Percentiles rank a stretch among this genome's conserved stretches.
Evolutionary conservation across 768 basidiomycete genomes (phyloP).

Genomic region (Mrakia blollopis): DNA sequence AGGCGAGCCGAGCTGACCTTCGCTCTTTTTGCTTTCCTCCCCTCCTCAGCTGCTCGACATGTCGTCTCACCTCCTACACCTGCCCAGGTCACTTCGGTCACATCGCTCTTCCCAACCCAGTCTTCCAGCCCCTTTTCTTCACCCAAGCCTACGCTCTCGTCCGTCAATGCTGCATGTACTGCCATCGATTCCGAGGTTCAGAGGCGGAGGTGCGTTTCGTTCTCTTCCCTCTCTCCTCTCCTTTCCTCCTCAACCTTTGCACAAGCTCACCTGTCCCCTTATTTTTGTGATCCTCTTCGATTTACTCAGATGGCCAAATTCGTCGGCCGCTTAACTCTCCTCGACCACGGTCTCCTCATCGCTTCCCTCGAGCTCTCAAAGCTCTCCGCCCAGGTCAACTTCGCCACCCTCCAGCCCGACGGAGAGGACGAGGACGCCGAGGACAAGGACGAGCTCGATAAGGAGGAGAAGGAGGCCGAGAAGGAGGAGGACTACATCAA

Average conservation of each 20-base stretch:
- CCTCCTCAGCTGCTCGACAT: conserved; percentile 75
- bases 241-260: background rate
- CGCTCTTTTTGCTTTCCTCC: background rate
- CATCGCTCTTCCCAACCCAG: conserved; percentile 89
- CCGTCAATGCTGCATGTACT: conserved; percentile 84
- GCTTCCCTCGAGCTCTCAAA: conserved; percentile 73
- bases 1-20: background rate
- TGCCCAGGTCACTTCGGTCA: conserved; percentile 99
- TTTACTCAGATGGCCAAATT: conserved; percentile 66
- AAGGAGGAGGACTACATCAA: conserved; percentile 40
- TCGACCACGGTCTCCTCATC: conserved; percentile 82
- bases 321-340: conserved; percentile 73
- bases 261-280: conserved; percentile 1
- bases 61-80: conserved; percentile 82
- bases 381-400: conserved; percentile 49
- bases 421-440: conserved; percentile 35
- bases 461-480: conserved; percentile 42
- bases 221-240: background rate
- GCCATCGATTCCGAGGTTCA: conserved; percentile 81
- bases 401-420: conserved; percentile 16
- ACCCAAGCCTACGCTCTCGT: conserved; percentile 79
- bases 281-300: background rate
- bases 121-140: conserved; percentile 96
- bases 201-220: conserved; percentile 56
- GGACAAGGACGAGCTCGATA: conserved; percentile 44